These are phyloP conservation scores for Alternaria sp. DNA, from an alignment of 2,329 filamentous ascomycete genomes.

Conservation along the genomic window DNA sequence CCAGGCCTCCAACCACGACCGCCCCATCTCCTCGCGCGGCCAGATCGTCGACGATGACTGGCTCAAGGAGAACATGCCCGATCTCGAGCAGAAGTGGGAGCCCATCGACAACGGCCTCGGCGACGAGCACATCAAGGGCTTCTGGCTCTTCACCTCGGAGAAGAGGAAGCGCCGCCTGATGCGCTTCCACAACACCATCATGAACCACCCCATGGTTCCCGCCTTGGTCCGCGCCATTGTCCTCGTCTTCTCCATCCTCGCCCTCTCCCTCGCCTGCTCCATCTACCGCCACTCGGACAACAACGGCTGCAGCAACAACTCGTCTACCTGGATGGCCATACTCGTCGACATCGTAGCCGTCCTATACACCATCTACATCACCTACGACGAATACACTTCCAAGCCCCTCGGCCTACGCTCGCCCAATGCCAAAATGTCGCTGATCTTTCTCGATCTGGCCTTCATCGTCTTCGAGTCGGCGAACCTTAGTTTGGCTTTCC, in stretches of 20 bases:
- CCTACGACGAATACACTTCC: constrained; percentile 94
- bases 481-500: constrained; percentile 88
- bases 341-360: constrained; percentile 88
- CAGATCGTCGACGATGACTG: constrained; percentile 52
- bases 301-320: constrained; percentile 51
- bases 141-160: constrained; percentile 56
- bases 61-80: constrained; percentile 58
- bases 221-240: constrained; percentile 82
- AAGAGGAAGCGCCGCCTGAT: constrained; percentile 62
- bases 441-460: constrained; percentile 90
- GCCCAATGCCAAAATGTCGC: constrained; percentile 81
- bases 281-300: constrained; percentile 65
- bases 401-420: constrained; percentile 88
- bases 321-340: constrained; percentile 85
- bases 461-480: constrained; percentile 98
- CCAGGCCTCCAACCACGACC: constrained; percentile 39
- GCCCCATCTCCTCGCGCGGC: constrained; percentile 36
- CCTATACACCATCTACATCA: constrained; percentile 91
- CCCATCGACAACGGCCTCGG: constrained; percentile 61
- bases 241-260: constrained; percentile 80
- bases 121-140: constrained; percentile 55
- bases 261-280: constrained; percentile 76
- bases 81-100: constrained; percentile 59
- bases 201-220: constrained; percentile 85
- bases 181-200: constrained; percentile 70